phyloP scores from a whole-genome alignment of 2,329 filamentous ascomycete species.

The Alternaria ventricosa region DNA sequence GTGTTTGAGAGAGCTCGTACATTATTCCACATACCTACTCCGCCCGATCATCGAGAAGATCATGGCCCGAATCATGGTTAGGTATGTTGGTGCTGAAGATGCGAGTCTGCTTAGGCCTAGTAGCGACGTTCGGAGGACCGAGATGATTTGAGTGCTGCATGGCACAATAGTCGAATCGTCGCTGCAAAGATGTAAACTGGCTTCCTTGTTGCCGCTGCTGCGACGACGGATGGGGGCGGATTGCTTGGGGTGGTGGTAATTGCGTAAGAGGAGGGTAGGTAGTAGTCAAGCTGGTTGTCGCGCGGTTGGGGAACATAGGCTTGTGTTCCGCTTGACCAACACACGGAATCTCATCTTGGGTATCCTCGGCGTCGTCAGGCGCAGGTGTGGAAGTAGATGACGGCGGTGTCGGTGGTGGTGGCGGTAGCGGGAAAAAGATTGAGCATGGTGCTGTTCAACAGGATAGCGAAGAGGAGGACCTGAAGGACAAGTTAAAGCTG shows the following conservation, averaged over 20 bases:
- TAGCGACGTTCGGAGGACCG: slow-evolving; percentile 69
- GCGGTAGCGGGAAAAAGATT: neutral
- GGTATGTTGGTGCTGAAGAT: slow-evolving; percentile 41
- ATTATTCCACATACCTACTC: too few relatives aligned
- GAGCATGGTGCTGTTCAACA: neutral
- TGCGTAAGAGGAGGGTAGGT: neutral
- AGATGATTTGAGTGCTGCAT: slow-evolving; percentile 67
- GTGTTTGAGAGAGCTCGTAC: too few relatives aligned
- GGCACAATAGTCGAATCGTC: slow-evolving; percentile 58
- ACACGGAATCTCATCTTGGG: neutral
- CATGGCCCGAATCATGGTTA: too few relatives aligned
- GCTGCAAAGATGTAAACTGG: slow-evolving; percentile 53
- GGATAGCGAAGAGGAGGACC: neutral
- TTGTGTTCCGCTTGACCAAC: neutral
- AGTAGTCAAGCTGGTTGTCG: neutral
- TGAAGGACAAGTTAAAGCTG: neutral
- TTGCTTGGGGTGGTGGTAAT: neutral
- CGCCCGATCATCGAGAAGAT: too few relatives aligned
- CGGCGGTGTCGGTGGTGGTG: neutral
- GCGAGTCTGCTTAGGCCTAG: slow-evolving; percentile 65
- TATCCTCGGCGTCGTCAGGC: neutral
- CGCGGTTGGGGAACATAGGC: neutral
- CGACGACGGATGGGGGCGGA: slow-evolving; percentile 47
- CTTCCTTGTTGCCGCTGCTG: slow-evolving; percentile 50
- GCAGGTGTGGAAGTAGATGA: neutral